Base-by-base conservation (phyloP, 306 rosid genomes). In the Trifolium pratense region DNA sequence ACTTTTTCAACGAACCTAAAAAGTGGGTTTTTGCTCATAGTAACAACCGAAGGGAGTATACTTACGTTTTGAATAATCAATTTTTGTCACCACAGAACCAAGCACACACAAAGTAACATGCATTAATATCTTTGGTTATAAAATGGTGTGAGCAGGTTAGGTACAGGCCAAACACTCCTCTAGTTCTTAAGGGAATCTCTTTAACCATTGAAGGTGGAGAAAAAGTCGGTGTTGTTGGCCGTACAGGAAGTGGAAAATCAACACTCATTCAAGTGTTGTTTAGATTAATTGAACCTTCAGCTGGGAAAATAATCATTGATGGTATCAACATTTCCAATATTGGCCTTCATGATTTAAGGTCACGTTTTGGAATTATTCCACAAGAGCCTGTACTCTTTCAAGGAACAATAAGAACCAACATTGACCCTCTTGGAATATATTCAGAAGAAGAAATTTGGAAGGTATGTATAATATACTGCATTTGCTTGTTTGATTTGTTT, bases 321-420 rank as follows among this genome's bases (percentile, higher is more conserved):
- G 95, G 86, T 39, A 80, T 92, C 12, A 81, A 92, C 70, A 90
- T 84, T 68, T 58, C 83, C 74, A 58, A 58, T 12, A 25, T 92
- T 15, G 97, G 98, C 6, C 98, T 90, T 84, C 96, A 92, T 77
- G 95, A 92, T 78, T 77, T 92, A 14, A 79, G 98, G 80, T 90
- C 98, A 29, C 83, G 98, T 12, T 87, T 92, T 5, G 98, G 97
- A 31, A 92, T 90, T 59, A 92, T 92, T 81, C 98, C 98, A 40
- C 97, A 92, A 89, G 97, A 92, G 5, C 97, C 98, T 67, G 89
- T 92, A 39, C 97, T 92, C 56, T 92, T 92, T 64, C 87, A 89
- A 83, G 98, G 98, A 65, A 89, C 97, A 9, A 89, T 92, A 6
- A 83, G 97, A 75, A 88, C 79, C 84, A 92, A 92, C 82, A 52